Base-by-base conservation (phyloP, 352 stramenopile genomes). In the Phytophthora ramorum region DNA sequence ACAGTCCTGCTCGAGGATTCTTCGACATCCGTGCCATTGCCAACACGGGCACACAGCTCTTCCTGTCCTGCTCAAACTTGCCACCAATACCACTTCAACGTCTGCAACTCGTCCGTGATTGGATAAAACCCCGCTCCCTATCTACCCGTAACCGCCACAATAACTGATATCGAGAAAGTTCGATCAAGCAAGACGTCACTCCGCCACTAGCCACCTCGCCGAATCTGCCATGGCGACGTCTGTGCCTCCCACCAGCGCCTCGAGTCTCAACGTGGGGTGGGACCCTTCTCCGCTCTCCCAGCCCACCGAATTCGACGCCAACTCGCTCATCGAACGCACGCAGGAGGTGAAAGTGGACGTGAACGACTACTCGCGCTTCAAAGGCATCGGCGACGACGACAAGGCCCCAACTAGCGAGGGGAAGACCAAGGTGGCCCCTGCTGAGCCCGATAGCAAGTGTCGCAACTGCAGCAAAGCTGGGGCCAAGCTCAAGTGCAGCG, bases 281-380 rank as follows among this genome's bases (percentile, higher is more conserved):
- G 79, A 90, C 28, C 72, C 79, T 9, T 76, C 74, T 37, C 48
- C 59, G 30, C 66, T 90, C 1, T 58, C 67, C 0, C 20, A 56
- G 14, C 48, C 43, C 28, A 53, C 37, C 10, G 63, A 45, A 4
- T 69, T 71, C 0, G 83, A 85, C 58, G 52, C 73, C 50, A 88
- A 73, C 58, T 60, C 69, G 24, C 52, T 85, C n/a, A 90, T 91
- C 34, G 77, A 92, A 26, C 83, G 77, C 41, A 84, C 83, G 41
- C 69, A 77, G 63, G 76, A 86, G 45, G 72, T 90, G 2, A 90
- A 82, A 43, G 73, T 89, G 38, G 87, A 95, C 66, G 87, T 74
- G 52, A 94, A 95, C 69, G 86, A 96, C 65, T 96, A 96, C 73
- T 95, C 88, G 48, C 84, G 88, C 40, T 96, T 96, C 62, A 89